Percentiles rank a stretch among this genome's conserved stretches.
phyloP scores from a whole-genome alignment of 164 flowering plant genomes.

The Aristolochia fimbriata region DNA sequence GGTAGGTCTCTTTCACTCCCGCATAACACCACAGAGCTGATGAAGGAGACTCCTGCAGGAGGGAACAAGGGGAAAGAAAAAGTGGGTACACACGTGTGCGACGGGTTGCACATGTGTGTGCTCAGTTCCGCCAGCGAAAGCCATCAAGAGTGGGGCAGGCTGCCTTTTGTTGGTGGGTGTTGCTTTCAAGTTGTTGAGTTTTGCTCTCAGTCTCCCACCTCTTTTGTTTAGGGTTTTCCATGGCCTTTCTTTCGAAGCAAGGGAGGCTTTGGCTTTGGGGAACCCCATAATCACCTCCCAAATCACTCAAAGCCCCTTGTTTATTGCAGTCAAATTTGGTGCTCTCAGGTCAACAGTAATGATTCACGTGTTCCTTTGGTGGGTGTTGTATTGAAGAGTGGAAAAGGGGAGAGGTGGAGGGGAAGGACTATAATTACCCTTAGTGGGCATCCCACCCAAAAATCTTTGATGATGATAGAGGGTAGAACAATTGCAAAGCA shows the following conservation, averaged over 20 bases:
- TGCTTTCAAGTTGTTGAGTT: constrained; percentile 6
- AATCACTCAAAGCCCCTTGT: neutral
- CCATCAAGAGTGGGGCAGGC: neutral
- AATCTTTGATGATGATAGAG: neutral
- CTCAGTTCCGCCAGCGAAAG: neutral
- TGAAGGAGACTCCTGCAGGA: no score
- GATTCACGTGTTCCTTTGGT: neutral
- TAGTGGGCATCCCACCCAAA: constrained; percentile 8
- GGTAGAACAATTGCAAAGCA: no score
- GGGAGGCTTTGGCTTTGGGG: neutral
- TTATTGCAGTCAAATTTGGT: constrained; percentile 3
- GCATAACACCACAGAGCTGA: neutral
- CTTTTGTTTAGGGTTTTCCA: neutral
- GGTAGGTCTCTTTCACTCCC: neutral
- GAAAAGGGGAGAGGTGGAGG: neutral
- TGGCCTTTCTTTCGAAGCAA: neutral
- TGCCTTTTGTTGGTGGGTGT: constrained; percentile 8
- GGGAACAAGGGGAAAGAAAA: no score
- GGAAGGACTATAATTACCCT: neutral
- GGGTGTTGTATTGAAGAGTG: neutral
- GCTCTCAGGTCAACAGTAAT: constrained; percentile 4
- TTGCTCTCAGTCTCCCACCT: neutral
- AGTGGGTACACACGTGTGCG: neutral
- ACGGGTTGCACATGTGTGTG: neutral
- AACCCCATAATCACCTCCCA: no score